Conservation (phyloP, 371 early-diverging fungal genomes). For the Dipsacomyces acuminosporus region DNA sequence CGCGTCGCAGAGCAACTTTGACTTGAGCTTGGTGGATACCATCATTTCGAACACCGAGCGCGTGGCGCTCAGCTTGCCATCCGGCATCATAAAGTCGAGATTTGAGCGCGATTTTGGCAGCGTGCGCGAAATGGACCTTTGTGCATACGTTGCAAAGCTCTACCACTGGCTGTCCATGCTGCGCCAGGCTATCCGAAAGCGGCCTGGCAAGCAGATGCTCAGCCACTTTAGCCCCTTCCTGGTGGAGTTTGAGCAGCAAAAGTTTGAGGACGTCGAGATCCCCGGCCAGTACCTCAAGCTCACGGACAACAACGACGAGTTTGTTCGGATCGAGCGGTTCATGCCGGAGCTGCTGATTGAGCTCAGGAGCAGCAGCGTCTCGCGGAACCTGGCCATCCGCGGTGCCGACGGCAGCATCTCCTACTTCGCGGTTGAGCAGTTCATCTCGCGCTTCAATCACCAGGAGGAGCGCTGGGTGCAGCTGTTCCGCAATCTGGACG, state of each 20-base stretch:
- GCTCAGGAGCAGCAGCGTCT: slow-evolving; percentile 70
- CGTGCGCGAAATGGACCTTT: slow-evolving; percentile 64
- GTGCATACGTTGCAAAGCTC: slow-evolving; percentile 75
- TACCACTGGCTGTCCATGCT: slow-evolving; percentile 86
- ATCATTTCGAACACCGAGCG: slow-evolving; percentile 78
- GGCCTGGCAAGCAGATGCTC: slow-evolving; percentile 75
- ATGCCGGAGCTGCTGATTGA: slow-evolving; percentile 79
- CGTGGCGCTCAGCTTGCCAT: slow-evolving; percentile 79
- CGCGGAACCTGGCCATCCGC: slow-evolving; percentile 76
- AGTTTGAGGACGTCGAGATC: slow-evolving; percentile 96
- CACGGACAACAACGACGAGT: slow-evolving; percentile 76
- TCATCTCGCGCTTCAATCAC: slow-evolving; percentile 76
- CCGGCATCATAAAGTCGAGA: slow-evolving; percentile 68
- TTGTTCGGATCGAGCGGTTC: slow-evolving; percentile 92
- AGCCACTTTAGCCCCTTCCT: slow-evolving; percentile 86
- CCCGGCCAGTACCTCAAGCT: slow-evolving; percentile 95
- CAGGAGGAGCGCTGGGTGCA: slow-evolving; percentile 93
- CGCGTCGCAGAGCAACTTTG: slow-evolving; percentile 62
- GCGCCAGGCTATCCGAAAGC: slow-evolving; percentile 74
- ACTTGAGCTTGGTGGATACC: slow-evolving; percentile 60
- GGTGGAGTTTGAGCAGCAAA: slow-evolving; percentile 95
- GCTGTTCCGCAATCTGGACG: slow-evolving; percentile 84
- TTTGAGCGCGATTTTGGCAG: slow-evolving; percentile 88
- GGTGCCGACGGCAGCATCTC: slow-evolving; percentile 87
- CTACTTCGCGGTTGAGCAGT: slow-evolving; percentile 90